Base-by-base conservation (phyloP, 257 asterid species). In the Fraxinus cuspidata region DNA sequence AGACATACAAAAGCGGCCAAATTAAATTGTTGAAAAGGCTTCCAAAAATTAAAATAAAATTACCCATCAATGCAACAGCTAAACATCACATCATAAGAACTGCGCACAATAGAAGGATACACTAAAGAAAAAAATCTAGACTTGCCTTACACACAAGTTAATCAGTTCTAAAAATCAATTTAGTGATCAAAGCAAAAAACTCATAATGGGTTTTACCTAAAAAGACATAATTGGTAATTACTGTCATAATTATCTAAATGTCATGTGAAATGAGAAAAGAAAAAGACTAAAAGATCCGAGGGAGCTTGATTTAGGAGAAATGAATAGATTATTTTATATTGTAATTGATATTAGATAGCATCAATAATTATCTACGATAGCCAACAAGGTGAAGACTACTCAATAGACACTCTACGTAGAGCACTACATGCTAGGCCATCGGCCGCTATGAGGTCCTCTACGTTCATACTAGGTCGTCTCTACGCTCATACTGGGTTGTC, bases 211-310 rank as follows among this genome's bases (percentile, higher is more conserved):
- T 23, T n/a, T 63, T 63, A 21, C 4, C 21, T 72, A 18, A 42
- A 10, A 21, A 5, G 7, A 23, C 6, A 34, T 15, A 58, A 51
- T 34, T 34, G 37, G 37, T 35, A 35, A 35, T 35, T 35, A 35
- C 1, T 5, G 4, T 35, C 9, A 35, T 5, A 35, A 35, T 35
- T 4, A 51, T 56, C 65, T 60, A 42, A 76, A 76, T 16, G 23
- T 51, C 29, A 47, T 21, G 16, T 11, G 60, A 42, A 19, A 67
- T 37, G 58, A 18, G 34, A 72, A 72, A 72, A 21, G 77, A 56
- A 60, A 35, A 35, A 8, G 35, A 53, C 78, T 73, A 51, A 68
- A 75, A 67, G 75, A 79, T 73, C 78, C 38, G 70, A 60, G 16
- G 18, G 42, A 74, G 73, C 72, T 80, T 10, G 47, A 80, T 53